phyloP scores from a whole-genome alignment of 805 yeast species.

The Wickerhamomyces bisporus region DNA sequence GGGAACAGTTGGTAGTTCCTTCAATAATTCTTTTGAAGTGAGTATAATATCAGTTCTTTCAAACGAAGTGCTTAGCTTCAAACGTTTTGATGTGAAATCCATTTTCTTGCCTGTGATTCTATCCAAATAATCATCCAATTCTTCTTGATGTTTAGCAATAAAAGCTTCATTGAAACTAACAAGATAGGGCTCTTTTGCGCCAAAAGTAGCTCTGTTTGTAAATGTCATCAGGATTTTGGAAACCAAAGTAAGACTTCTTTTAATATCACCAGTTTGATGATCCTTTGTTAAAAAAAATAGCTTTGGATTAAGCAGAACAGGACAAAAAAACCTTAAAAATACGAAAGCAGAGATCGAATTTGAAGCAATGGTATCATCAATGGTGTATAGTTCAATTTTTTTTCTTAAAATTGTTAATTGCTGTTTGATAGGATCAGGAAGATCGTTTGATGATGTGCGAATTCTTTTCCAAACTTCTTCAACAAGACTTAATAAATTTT shows the following conservation, averaged over 20 bases:
- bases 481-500: conserved; percentile 44
- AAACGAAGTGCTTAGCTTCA: conserved; percentile 52
- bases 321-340: conserved; percentile 82
- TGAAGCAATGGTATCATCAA: conserved; percentile 44
- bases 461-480: conserved; percentile 64
- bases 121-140: conserved; percentile 65
- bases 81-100: conserved; percentile 54
- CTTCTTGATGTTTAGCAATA: conserved; percentile 48
- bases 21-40: conserved; percentile 45
- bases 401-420: conserved; percentile 60
- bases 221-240: conserved; percentile 77
- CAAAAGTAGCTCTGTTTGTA: conserved; percentile 71
- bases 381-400: conserved; percentile 58
- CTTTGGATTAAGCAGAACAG: conserved; percentile 88
- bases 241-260: conserved; percentile 73
- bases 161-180: conserved; percentile 59
- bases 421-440: conserved; percentile 62
- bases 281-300: conserved; percentile 65
- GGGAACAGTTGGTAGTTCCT: conserved; percentile 64
- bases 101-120: conserved; percentile 64
- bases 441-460: conserved; percentile 60
- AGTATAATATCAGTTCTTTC: conserved; percentile 50
- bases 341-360: conserved; percentile 81
- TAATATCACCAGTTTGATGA: conserved; percentile 67
- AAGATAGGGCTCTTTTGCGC: conserved; percentile 81